phyloP scores from a whole-genome alignment of 2,329 filamentous ascomycete species.

The Exophiala xenobiotica region DNA sequence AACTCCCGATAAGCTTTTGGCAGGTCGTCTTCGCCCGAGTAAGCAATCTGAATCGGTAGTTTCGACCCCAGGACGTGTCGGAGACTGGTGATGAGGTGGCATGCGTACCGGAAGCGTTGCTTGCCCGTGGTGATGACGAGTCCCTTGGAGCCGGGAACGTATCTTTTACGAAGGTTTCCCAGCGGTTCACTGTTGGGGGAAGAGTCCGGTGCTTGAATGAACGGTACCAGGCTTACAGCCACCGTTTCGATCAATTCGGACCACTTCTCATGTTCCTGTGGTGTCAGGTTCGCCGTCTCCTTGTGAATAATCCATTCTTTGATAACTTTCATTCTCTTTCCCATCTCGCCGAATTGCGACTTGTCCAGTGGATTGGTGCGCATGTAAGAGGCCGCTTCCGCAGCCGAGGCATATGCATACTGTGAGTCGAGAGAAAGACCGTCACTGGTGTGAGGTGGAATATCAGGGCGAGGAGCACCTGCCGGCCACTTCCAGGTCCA shows the following conservation, averaged over 20 bases:
- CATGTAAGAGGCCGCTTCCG: neutral
- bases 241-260: conserved; percentile 8
- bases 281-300: neutral
- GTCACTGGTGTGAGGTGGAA: neutral
- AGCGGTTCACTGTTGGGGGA: neutral
- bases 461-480: too few relatives aligned
- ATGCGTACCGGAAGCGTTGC: conserved; percentile 20
- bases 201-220: conserved; percentile 2
- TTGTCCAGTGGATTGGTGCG: conserved; percentile 6
- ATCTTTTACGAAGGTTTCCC: conserved; percentile 3
- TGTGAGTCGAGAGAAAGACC: neutral
- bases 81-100: conserved; percentile 24
- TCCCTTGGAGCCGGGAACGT: conserved; percentile 9
- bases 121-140: conserved; percentile 22
- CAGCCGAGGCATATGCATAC: conserved; percentile 11
- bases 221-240: conserved; percentile 1
- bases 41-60: conserved; percentile 30
- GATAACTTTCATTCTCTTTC: conserved; percentile 3
- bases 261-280: conserved; percentile 1
- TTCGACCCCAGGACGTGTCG: conserved; percentile 22
- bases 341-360: conserved; percentile 10
- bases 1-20: conserved; percentile 6
- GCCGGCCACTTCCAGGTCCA: conserved; percentile 3
- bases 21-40: conserved; percentile 26
- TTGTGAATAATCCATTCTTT: conserved; percentile 9